Conservation (phyloP, 352 stramenopile species). For the Phytophthora crassamura region DNA sequence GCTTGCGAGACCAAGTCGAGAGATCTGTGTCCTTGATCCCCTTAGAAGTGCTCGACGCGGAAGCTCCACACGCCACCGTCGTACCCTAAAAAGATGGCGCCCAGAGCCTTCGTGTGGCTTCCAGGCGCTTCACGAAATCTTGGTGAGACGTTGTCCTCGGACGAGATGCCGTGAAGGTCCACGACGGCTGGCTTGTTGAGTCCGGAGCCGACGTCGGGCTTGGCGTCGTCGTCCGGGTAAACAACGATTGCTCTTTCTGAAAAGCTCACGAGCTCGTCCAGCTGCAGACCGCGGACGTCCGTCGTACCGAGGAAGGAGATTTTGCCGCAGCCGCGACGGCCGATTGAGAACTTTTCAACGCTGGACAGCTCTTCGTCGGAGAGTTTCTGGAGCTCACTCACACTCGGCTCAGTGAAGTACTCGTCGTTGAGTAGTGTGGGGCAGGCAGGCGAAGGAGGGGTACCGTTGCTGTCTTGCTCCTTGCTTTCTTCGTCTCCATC, state of each 20-base stretch:
- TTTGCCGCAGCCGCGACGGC: slow-evolving; percentile 40
- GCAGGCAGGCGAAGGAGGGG: slow-evolving; percentile 12
- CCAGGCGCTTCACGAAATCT: slow-evolving; percentile 48
- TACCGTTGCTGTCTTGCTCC: neutral
- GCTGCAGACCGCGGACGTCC: slow-evolving; percentile 50
- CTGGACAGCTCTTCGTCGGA: slow-evolving; percentile 41
- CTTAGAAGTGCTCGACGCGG: slow-evolving; percentile 53
- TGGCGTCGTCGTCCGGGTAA: slow-evolving; percentile 50
- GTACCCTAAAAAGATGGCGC: slow-evolving; percentile 52
- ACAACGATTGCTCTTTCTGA: slow-evolving; percentile 48
- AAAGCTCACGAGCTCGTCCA: slow-evolving; percentile 56
- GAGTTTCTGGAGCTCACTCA: slow-evolving; percentile 42
- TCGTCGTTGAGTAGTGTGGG: slow-evolving; percentile 41
- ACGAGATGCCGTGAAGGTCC: slow-evolving; percentile 40
- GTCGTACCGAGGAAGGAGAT: slow-evolving; percentile 51
- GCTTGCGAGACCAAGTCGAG: too few species aligned
- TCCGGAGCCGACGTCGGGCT: slow-evolving; percentile 42
- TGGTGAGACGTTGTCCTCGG: slow-evolving; percentile 16
- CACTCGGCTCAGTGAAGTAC: slow-evolving; percentile 53
- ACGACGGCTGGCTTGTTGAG: slow-evolving; percentile 63
- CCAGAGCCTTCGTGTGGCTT: slow-evolving; percentile 42
- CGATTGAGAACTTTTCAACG: slow-evolving; percentile 52
- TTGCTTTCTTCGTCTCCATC: neutral
- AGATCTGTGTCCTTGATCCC: neutral
- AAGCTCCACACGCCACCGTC: slow-evolving; percentile 56